These are phyloP conservation scores for Diaporthe capsici DNA, from an alignment of 2,329 filamentous ascomycete genomes.

Conservation along the genomic window DNA sequence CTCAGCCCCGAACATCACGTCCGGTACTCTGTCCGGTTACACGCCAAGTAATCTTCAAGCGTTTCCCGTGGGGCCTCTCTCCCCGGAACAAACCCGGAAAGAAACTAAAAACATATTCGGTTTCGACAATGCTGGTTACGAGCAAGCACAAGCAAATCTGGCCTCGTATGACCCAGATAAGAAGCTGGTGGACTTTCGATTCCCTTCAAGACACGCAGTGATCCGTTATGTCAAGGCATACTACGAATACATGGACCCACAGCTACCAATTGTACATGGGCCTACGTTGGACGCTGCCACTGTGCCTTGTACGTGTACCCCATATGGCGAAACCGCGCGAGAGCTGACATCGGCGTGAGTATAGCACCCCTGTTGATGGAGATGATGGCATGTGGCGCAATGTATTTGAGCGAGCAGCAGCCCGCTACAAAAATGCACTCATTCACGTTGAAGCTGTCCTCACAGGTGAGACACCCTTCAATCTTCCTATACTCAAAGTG, in stretches of 20 bases:
- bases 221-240: neutral
- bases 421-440: neutral
- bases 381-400: neutral
- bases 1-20: neutral
- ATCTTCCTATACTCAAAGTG: neutral
- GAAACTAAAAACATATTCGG: neutral
- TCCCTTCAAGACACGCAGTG: neutral
- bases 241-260: neutral
- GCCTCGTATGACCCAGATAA: neutral
- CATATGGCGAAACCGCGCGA: neutral
- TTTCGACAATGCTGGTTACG: neutral
- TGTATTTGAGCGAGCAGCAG: neutral
- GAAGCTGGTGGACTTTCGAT: neutral
- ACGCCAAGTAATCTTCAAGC: neutral
- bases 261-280: neutral
- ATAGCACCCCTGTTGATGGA: neutral
- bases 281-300: neutral
- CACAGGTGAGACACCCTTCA: neutral
- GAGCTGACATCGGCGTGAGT: no score
- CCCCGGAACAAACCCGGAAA: neutral
- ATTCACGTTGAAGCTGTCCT: neutral
- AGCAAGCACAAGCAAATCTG: neutral
- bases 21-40: neutral
- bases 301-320: neutral
- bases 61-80: neutral